Evolutionary conservation across 2,329 filamentous ascomycete genomes (phyloP).

Genomic region (Kalmusia sp.): DNA sequence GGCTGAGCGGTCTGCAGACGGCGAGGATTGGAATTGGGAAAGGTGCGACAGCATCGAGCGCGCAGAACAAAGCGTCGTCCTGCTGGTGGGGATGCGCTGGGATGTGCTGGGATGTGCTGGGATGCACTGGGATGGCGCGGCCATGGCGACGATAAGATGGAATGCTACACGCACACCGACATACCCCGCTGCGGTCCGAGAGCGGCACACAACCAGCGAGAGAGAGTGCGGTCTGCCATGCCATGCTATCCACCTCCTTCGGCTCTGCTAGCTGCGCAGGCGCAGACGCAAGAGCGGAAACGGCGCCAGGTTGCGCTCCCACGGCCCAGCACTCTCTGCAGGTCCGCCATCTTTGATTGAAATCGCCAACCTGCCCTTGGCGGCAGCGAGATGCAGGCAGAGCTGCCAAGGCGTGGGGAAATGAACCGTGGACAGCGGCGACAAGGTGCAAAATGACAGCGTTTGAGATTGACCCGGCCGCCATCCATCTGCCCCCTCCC

Average conservation of each 20-base stretch:
- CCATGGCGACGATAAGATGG: background rate
- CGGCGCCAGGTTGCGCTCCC: background rate
- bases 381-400: slow-evolving; percentile 1
- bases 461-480: background rate
- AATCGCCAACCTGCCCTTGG: slow-evolving; percentile 6
- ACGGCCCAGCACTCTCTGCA: background rate
- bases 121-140: slow-evolving; percentile 23
- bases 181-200: slow-evolving; percentile 29
- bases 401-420: slow-evolving; percentile 21
- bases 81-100: slow-evolving; percentile 3
- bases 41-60: slow-evolving; percentile 11
- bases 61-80: slow-evolving; percentile 17
- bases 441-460: background rate
- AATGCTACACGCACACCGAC: slow-evolving; percentile 32
- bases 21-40: slow-evolving; percentile 31
- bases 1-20: slow-evolving; percentile 40
- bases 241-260: background rate
- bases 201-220: background rate
- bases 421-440: slow-evolving; percentile 4
- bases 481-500: background rate
- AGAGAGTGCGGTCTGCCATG: background rate
- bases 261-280: background rate
- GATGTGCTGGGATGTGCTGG: slow-evolving; percentile 24
- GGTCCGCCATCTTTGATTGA: background rate
- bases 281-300: no score